Evolutionary conservation across 2,329 filamentous ascomycete species (phyloP).

Genomic region (Cladobotryum protrusum): DNA sequence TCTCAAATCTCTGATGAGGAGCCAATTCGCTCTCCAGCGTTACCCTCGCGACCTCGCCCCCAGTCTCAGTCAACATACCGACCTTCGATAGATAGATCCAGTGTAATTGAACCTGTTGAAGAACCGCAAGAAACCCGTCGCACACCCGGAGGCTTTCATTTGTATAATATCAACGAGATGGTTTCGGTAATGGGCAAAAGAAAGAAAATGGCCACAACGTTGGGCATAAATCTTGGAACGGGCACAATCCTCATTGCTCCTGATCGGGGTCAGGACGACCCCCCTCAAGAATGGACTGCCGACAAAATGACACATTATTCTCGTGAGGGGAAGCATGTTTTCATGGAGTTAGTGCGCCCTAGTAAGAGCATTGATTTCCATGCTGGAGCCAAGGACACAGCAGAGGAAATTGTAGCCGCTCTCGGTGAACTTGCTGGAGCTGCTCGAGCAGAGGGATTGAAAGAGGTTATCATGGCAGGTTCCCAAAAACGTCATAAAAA

Average conservation of each 20-base stretch:
- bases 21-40: constrained; percentile 28
- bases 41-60: constrained; percentile 32
- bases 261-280: constrained; percentile 74
- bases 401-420: constrained; percentile 82
- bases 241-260: constrained; percentile 87
- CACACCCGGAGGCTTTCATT: constrained; percentile 76
- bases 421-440: constrained; percentile 87
- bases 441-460: constrained; percentile 72
- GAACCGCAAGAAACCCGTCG: constrained; percentile 36
- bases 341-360: constrained; percentile 83
- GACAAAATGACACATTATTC: constrained; percentile 97
- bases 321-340: constrained; percentile 95
- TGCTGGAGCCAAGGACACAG: constrained; percentile 93
- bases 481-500: constrained; percentile 66
- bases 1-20: constrained; percentile 25
- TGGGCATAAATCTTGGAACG: constrained; percentile 87
- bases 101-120: constrained; percentile 33
- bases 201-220: constrained; percentile 96
- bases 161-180: constrained; percentile 98
- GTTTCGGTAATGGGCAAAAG: constrained; percentile 93
- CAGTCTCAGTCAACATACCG: constrained; percentile 5
- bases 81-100: not conserved
- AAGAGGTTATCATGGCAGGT: constrained; percentile 79
- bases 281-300: constrained; percentile 85
- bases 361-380: constrained; percentile 97